A percentile compares a stretch with the other conserved stretches of the same genome.
Evolutionary conservation across 1,284 basidiomycete species (phyloP).

Genomic region (Flammula alnicola): DNA sequence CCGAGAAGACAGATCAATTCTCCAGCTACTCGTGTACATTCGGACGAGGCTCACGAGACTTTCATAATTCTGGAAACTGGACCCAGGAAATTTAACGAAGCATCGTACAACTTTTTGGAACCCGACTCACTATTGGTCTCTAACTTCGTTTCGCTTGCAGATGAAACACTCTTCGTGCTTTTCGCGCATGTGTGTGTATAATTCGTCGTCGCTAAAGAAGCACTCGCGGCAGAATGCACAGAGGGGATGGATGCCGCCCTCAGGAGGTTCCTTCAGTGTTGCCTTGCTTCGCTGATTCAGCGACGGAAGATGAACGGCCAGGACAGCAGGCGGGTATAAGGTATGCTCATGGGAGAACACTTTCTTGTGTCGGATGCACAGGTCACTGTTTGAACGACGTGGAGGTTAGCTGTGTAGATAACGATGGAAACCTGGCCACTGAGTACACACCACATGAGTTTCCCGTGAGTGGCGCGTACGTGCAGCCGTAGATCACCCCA

Average conservation of each 20-base stretch:
- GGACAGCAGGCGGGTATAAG: slow-evolving; percentile 70
- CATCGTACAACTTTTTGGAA: too few species aligned
- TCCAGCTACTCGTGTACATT: background rate
- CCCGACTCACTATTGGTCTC: slow-evolving; percentile 84
- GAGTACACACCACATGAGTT: slow-evolving; percentile 80
- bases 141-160: slow-evolving; percentile 81
- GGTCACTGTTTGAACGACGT: slow-evolving; percentile 74
- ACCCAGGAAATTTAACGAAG: slow-evolving; percentile 8
- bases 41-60: slow-evolving; percentile 65
- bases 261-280: slow-evolving; percentile 55
- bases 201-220: slow-evolving; percentile 90
- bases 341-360: slow-evolving; percentile 97
- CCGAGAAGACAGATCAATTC: background rate
- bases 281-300: slow-evolving; percentile 39
- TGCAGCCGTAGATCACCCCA: slow-evolving; percentile 92
- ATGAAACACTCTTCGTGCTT: slow-evolving; percentile 97
- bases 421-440: background rate
- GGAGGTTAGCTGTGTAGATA: slow-evolving; percentile 4
- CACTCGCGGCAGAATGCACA: slow-evolving; percentile 92
- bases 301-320: slow-evolving; percentile 83
- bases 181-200: slow-evolving; percentile 95
- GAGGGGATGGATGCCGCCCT: slow-evolving; percentile 79
- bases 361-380: slow-evolving; percentile 91
- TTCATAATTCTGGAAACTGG: slow-evolving; percentile 81
- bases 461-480: slow-evolving; percentile 74